These are phyloP conservation scores for Brassica napus DNA, from an alignment of 345 rosid species.

Conservation along the genomic window Da-Ae NC_063450.1:45230001-45230500, in stretches of 20 bases:
- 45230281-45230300: constrained; percentile 81
- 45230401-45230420: background rate
- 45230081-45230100: background rate
- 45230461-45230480: constrained; percentile 88
- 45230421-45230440: constrained; percentile 1
- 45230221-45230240: constrained; percentile 70
- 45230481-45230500: constrained; percentile 88
- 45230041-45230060: constrained; percentile 20
- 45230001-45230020: constrained; percentile 77
- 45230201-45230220: constrained; percentile 81
- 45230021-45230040: constrained; percentile 69
- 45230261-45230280: constrained; percentile 71
- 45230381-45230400: background rate
- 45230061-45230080: constrained; percentile 1
- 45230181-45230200: constrained; percentile 94
- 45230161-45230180: constrained; percentile 73
- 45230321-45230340: constrained; percentile 73
- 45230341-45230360: constrained; percentile 82
- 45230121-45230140: constrained; percentile 71
- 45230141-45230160: constrained; percentile 68
- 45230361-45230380: constrained; percentile 51
- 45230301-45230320: constrained; percentile 86
- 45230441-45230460: constrained; percentile 81
- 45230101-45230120: constrained; percentile 49
- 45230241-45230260: constrained; percentile 69